phyloP scores from a whole-genome alignment of 805 yeast species.

The Kluyveromyces wickerhamii region DNA sequence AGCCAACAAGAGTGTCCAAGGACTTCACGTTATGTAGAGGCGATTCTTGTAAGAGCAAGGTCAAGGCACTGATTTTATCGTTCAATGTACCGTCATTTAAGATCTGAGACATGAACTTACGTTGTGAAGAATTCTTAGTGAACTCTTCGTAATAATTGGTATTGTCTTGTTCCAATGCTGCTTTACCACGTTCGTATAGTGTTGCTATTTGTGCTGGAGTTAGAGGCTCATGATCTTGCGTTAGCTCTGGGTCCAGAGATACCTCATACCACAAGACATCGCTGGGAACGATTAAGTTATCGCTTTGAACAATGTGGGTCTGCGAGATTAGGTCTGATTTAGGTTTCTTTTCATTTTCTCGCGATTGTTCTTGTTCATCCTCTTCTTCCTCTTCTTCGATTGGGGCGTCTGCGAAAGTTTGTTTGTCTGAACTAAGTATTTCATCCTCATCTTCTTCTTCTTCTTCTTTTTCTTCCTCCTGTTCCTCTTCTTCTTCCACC shows the following conservation, averaged over 20 bases:
- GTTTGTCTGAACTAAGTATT: no score
- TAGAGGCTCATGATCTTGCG: slow-evolving; percentile 20
- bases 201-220: slow-evolving; percentile 49
- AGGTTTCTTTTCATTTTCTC: slow-evolving; percentile 15
- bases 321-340: slow-evolving; percentile 28
- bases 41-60: slow-evolving; percentile 88
- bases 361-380: slow-evolving; percentile 21
- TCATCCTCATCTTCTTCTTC: slow-evolving; percentile 20
- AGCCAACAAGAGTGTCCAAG: slow-evolving; percentile 64
- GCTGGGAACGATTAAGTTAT: slow-evolving; percentile 50
- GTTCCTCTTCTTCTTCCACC: slow-evolving; percentile 24
- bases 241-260: slow-evolving; percentile 33
- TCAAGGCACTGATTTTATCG: slow-evolving; percentile 92
- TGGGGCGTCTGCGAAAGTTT: no score
- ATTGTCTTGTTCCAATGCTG: slow-evolving; percentile 62
- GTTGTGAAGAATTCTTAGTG: slow-evolving; percentile 69
- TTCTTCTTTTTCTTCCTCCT: slow-evolving; percentile 25
- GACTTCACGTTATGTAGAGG: slow-evolving; percentile 86
- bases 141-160: slow-evolving; percentile 62
- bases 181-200: slow-evolving; percentile 58
- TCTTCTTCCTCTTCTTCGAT: slow-evolving; percentile 12
- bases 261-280: slow-evolving; percentile 71
- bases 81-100: slow-evolving; percentile 86
- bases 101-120: slow-evolving; percentile 80
- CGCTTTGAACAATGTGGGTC: slow-evolving; percentile 40